These are phyloP conservation scores for Drechmeria coniospora DNA, from an alignment of 2,329 filamentous ascomycete genomes.

Conservation along the genomic window DNA sequence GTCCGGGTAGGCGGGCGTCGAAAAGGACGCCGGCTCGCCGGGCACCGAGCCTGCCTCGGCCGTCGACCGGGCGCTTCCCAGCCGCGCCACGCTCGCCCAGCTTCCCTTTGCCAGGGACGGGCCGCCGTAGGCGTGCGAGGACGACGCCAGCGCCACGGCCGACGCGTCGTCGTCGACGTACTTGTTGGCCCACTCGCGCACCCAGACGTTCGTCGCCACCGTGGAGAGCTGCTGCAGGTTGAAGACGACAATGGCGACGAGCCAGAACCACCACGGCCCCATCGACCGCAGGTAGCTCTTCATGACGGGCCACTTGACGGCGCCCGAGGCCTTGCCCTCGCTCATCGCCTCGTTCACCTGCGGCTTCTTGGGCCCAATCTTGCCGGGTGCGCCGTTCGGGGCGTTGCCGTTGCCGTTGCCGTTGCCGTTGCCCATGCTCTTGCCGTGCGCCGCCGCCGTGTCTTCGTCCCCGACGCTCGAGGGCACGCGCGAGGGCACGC, in stretches of 20 bases:
- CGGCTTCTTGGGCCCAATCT: slow-evolving; percentile 29
- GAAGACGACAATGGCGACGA: slow-evolving; percentile 60
- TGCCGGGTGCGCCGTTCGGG: slow-evolving; percentile 29
- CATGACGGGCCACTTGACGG: slow-evolving; percentile 79
- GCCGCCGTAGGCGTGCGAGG: slow-evolving; percentile 11
- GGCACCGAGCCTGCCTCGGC: background rate
- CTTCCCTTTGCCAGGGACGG: slow-evolving; percentile 13
- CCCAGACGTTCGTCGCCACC: slow-evolving; percentile 87
- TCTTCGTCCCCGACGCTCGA: slow-evolving; percentile 58
- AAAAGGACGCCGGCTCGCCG: slow-evolving; percentile 5
- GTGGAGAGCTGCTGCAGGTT: slow-evolving; percentile 68
- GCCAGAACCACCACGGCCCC: slow-evolving; percentile 97
- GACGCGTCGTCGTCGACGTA: slow-evolving; percentile 40
- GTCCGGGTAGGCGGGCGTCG: slow-evolving; percentile 23
- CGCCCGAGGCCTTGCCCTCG: slow-evolving; percentile 70
- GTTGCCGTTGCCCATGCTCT: no score
- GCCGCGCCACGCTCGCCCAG: slow-evolving; percentile 22
- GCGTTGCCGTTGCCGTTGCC: slow-evolving; percentile 31
- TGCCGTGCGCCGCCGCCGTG: no score
- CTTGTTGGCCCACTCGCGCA: slow-evolving; percentile 85
- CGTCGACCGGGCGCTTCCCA: slow-evolving; percentile 14
- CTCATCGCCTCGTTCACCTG: slow-evolving; percentile 42
- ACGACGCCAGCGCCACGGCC: slow-evolving; percentile 8
- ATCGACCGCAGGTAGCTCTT: slow-evolving; percentile 74
- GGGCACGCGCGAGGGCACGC: slow-evolving; percentile 59